Conservation (phyloP, 441 rosid genomes). For the Populus hybrid region DNA sequence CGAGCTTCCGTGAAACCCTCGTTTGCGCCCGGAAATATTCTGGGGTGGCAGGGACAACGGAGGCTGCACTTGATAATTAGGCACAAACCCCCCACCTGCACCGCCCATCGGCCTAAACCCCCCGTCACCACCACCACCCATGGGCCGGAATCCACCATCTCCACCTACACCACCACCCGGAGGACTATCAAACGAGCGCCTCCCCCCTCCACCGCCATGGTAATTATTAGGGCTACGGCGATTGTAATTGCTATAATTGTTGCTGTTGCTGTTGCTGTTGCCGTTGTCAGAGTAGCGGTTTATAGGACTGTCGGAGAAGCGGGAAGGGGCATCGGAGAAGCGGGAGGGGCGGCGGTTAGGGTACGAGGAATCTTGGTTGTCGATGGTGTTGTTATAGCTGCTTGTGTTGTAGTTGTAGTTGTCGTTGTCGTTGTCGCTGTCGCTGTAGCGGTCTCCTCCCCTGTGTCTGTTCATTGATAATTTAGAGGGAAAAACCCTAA, state of each 20-base stretch:
- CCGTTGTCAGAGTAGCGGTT: constrained; percentile 41
- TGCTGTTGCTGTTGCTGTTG: constrained; percentile 5
- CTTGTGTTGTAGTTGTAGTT: constrained; percentile 14
- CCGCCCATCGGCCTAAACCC: constrained; percentile 28
- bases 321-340: constrained; percentile 39
- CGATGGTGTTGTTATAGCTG: constrained; percentile 18
- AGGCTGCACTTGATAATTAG: constrained; percentile 36
- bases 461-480: constrained; percentile 67
- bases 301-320: constrained; percentile 35
- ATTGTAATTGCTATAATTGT: constrained; percentile 30
- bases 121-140: constrained; percentile 24
- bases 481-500: background rate
- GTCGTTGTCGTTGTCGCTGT: constrained; percentile 20
- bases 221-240: constrained; percentile 69
- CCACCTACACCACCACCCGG: constrained; percentile 28
- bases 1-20: constrained; percentile 59
- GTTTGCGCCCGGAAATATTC: constrained; percentile 70
- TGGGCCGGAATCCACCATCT: constrained; percentile 33
- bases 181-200: constrained; percentile 50
- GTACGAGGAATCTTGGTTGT: constrained; percentile 39
- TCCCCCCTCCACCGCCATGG: constrained; percentile 31
- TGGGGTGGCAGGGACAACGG: constrained; percentile 24
- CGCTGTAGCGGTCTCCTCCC: constrained; percentile 55
- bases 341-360: constrained; percentile 43
- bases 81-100: constrained; percentile 38